Evolutionary conservation across 139 green algal genomes (phyloP), one percentile per base, ranked within the genome.

Genomic region (Pycnococcus provasolii): DNA sequence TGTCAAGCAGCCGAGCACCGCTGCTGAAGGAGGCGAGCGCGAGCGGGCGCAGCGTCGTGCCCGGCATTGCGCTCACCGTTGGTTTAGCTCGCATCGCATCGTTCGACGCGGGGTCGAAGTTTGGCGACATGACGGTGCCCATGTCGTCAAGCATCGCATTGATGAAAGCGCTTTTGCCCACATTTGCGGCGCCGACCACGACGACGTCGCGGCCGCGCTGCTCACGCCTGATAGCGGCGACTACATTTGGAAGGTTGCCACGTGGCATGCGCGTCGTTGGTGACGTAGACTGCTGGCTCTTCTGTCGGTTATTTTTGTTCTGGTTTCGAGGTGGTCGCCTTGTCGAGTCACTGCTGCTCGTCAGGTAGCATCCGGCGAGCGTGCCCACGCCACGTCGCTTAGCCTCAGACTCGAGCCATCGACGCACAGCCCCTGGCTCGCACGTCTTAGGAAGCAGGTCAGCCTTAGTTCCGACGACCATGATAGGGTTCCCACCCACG

Each of bases 111-210:
- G 69, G 2, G 51, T 60, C 39, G 60, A 52, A 64, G 39, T 62
- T 60, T 15, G 47, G 43, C 26, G 50, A 47, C 8, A 42, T n/a
- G n/a, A 58, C 9, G 40, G 59, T 45, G 42, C 63, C 53, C 86
- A 93, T 88, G 55, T 92, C 82, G 63, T 79, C 80, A 42, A 91
- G 79, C 64, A 90, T 67, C 0, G 87, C 84, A 46, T 84, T 73
- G 11, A 96, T 84, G 73, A 98, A 96, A 1, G 92, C 87, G 8
- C 79, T 90, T 81, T 98, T 98, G 64, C 92, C 92, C 15, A 96
- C 92, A 65, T 98, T 98, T 39, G 92, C 92, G 0, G 90, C 87
- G 1, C 92, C 92, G 43, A 98, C 66, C 4, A 98, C 85, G 62
- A 88, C 95, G 59, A 97, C 90, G 68, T 96, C 88, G 3, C 92